phyloP scores from a whole-genome alignment of 495 filamentous ascomycete species.

The Annulohypoxylon bovei region DNA sequence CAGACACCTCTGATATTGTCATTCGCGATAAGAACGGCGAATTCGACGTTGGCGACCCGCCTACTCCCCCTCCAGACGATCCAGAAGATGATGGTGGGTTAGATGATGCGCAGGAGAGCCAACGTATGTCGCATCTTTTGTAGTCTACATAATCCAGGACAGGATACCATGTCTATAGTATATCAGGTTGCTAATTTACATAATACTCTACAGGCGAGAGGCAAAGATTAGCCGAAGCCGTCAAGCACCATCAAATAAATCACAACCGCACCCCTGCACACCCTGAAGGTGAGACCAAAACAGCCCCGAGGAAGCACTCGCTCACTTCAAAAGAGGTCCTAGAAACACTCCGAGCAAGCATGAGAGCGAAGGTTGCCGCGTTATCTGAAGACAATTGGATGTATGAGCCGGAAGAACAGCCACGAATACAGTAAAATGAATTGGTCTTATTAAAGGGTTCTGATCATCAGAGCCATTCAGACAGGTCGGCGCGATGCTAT shows the following conservation, averaged over 20 bases:
- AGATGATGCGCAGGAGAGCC: slow-evolving; percentile 58
- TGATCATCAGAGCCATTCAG: slow-evolving; percentile 13
- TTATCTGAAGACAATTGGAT: slow-evolving; percentile 91
- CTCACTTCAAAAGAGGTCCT: slow-evolving; percentile 67
- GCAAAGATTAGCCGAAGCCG: slow-evolving; percentile 61
- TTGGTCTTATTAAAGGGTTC: slow-evolving; percentile 4
- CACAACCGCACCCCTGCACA: slow-evolving; percentile 71
- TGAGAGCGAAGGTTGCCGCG: slow-evolving; percentile 74
- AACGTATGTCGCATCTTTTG: slow-evolving; percentile 38
- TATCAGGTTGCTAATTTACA: neutral
- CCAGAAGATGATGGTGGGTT: slow-evolving; percentile 58
- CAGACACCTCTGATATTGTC: slow-evolving; percentile 74
- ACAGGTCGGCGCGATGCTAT: slow-evolving; percentile 6
- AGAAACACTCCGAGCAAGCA: slow-evolving; percentile 74
- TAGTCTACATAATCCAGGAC: neutral
- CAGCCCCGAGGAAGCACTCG: neutral
- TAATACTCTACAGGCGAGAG: slow-evolving; percentile 52
- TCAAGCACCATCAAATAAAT: slow-evolving; percentile 67
- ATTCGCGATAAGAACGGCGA: slow-evolving; percentile 79
- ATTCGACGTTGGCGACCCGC: slow-evolving; percentile 75
- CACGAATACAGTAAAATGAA: slow-evolving; percentile 44
- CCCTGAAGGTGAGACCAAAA: slow-evolving; percentile 68
- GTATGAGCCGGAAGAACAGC: slow-evolving; percentile 76
- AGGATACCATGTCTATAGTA: neutral
- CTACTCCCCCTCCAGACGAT: slow-evolving; percentile 63